Percentiles rank a stretch among this genome's conserved stretches.
Conservation (phyloP, 2,329 filamentous ascomycete species). For the Alternaria viburni region DNA sequence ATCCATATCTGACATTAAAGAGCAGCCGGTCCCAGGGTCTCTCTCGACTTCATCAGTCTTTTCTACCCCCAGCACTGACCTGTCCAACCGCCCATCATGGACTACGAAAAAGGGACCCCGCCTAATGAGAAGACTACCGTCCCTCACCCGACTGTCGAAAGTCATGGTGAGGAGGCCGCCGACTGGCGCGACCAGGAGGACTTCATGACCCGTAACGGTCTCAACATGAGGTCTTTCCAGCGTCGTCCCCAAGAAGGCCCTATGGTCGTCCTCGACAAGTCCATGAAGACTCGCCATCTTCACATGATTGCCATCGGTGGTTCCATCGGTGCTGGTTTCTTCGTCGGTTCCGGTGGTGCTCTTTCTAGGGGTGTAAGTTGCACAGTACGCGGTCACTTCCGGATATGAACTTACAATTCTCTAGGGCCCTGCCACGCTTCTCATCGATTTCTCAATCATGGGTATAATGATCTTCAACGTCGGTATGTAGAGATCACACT, state of each 20-base stretch:
- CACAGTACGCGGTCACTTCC: too few relatives aligned
- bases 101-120: slow-evolving; percentile 33
- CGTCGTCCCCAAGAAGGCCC: slow-evolving; percentile 35
- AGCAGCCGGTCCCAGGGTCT: slow-evolving; percentile 18
- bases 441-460: slow-evolving; percentile 51
- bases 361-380: slow-evolving; percentile 58
- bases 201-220: slow-evolving; percentile 46
- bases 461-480: slow-evolving; percentile 50
- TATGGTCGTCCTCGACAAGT: slow-evolving; percentile 43
- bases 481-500: slow-evolving; percentile 29
- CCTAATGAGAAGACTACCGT: slow-evolving; percentile 37
- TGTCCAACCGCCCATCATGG: slow-evolving; percentile 30
- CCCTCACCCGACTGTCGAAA: slow-evolving; percentile 21
- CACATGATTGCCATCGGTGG: slow-evolving; percentile 69
- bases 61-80: slow-evolving; percentile 10
- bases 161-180: slow-evolving; percentile 13
- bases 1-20: slow-evolving; percentile 35
- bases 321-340: slow-evolving; percentile 68
- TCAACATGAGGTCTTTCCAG: slow-evolving; percentile 45
- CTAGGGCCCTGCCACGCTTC: slow-evolving; percentile 39
- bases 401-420: slow-evolving; percentile 7
- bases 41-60: slow-evolving; percentile 4
- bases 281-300: slow-evolving; percentile 64
- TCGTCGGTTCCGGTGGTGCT: slow-evolving; percentile 65
- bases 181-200: slow-evolving; percentile 41